Evolutionary conservation across 2,329 filamentous ascomycete species (phyloP).

Genomic region (Xylariaceae sp.): DNA sequence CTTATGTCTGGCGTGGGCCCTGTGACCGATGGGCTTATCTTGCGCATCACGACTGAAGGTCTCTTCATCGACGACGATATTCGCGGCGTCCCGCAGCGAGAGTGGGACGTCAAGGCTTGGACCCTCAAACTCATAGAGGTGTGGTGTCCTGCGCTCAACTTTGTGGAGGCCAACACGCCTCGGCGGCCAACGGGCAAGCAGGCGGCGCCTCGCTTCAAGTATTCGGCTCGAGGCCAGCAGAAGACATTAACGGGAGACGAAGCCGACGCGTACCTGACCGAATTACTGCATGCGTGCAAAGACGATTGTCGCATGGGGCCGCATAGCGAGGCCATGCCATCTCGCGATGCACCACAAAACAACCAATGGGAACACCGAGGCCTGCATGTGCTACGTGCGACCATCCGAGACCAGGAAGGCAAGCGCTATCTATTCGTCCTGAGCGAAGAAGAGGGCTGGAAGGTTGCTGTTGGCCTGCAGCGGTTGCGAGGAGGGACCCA

Average conservation of each 20-base stretch:
- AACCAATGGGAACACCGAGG: conserved; percentile 54
- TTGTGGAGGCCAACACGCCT: conserved; percentile 41
- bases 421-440: conserved; percentile 64
- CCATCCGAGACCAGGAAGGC: conserved; percentile 61
- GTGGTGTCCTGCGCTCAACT: conserved; percentile 67
- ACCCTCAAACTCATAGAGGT: conserved; percentile 90
- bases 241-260: conserved; percentile 59
- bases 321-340: conserved; percentile 39
- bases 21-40: conserved; percentile 86
- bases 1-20: conserved; percentile 77
- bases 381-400: conserved; percentile 60
- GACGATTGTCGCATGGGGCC: conserved; percentile 56
- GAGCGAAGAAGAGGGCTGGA: conserved; percentile 63
- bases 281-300: conserved; percentile 62
- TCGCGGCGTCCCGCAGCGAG: conserved; percentile 82
- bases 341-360: conserved; percentile 45
- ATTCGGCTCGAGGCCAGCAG: conserved; percentile 45
- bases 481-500: conserved; percentile 57
- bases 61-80: conserved; percentile 97
- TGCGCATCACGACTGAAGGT: conserved; percentile 89
- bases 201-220: conserved; percentile 43
- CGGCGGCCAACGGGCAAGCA: conserved; percentile 47
- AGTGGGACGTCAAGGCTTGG: conserved; percentile 99
- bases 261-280: conserved; percentile 59
- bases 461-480: conserved; percentile 59